Conservation (phyloP, 495 filamentous ascomycete species). For the Lichina pygmaea region DNA sequence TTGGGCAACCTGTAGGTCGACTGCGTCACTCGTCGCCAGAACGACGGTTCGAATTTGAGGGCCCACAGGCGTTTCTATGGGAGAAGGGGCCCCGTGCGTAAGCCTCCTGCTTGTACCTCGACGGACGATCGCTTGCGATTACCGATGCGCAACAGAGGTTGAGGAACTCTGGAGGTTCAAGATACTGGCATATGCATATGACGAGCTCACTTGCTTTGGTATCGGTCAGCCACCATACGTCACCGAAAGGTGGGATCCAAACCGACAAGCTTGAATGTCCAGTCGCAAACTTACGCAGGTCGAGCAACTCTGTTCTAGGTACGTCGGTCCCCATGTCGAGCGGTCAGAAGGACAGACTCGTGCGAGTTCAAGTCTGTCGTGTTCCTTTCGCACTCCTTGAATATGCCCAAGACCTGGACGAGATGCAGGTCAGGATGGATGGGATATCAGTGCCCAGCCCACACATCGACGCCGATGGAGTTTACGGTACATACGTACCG, state of each 20-base stretch:
- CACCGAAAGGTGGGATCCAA: background rate
- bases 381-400: too few species aligned
- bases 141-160: background rate
- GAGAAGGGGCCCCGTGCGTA: background rate
- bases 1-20: conserved; percentile 1
- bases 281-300: too few species aligned
- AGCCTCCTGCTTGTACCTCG: background rate
- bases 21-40: background rate
- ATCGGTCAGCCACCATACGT: background rate
- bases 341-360: too few species aligned
- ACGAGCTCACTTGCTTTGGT: background rate
- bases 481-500: too few species aligned
- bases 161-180: background rate
- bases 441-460: too few species aligned
- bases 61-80: background rate
- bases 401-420: too few species aligned
- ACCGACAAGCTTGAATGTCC: too few species aligned
- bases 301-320: too few species aligned
- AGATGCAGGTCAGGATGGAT: too few species aligned
- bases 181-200: background rate
- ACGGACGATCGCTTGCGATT: background rate
- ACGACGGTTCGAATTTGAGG: background rate
- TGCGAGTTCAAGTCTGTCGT: too few species aligned
- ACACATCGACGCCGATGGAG: too few species aligned
- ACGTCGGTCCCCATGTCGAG: too few species aligned